These are phyloP conservation scores for Cucurbita moschata DNA, from an alignment of 306 rosid genomes.

Conservation along the genomic window DNA sequence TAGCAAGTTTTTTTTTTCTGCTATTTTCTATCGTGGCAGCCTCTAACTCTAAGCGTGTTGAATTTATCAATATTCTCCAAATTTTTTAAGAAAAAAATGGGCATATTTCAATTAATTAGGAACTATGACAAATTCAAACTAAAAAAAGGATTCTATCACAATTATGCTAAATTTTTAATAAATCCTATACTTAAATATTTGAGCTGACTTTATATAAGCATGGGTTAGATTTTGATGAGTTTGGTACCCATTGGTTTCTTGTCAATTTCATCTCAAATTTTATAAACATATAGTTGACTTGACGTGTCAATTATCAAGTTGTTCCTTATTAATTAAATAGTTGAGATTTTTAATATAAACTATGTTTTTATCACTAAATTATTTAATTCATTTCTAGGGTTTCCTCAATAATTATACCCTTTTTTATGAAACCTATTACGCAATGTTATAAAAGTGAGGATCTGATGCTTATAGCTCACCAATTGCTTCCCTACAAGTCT, in stretches of 20 bases:
- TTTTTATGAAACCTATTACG: neutral
- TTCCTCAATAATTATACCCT: neutral
- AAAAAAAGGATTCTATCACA: neutral
- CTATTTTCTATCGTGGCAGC: too few relatives aligned
- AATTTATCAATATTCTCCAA: too few relatives aligned
- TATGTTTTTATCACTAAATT: neutral
- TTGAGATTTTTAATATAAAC: neutral
- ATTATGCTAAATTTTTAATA: neutral
- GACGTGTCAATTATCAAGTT: neutral
- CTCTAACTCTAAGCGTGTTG: too few relatives aligned
- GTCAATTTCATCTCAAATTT: neutral
- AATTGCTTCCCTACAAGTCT: neutral
- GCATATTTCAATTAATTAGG: too few relatives aligned
- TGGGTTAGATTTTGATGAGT: neutral
- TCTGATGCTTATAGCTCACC: neutral
- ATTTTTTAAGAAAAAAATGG: too few relatives aligned
- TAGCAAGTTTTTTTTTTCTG: too few relatives aligned
- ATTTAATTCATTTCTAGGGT: neutral
- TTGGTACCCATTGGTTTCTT: constrained; percentile 9
- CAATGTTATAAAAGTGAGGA: neutral
- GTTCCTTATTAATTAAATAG: neutral
- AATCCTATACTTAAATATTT: neutral
- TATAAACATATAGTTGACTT: constrained; percentile 8
- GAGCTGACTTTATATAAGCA: neutral
- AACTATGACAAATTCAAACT: too few relatives aligned